These are phyloP conservation scores for Ganoderma resinaceum DNA, from an alignment of 1,284 basidiomycete genomes.

Conservation along the genomic window DNA sequence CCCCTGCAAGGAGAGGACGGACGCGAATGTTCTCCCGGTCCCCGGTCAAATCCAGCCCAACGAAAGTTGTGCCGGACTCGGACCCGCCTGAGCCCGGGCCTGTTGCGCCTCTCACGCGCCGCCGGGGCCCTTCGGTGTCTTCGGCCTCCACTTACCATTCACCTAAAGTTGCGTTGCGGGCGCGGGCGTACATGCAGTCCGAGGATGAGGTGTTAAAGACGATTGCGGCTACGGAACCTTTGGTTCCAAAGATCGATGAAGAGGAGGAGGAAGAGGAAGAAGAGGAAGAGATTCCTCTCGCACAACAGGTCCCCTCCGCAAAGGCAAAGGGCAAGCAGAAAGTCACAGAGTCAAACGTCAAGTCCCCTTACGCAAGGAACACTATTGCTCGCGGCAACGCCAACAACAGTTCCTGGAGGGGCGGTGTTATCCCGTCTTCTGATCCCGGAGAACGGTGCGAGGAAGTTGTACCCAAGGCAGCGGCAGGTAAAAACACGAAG, in stretches of 20 bases:
- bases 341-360: not conserved
- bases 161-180: not conserved
- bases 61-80: constrained; percentile 22
- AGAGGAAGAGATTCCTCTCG: constrained; percentile 35
- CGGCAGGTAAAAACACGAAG: constrained; percentile 16
- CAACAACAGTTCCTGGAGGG: constrained; percentile 19
- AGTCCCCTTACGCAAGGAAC: constrained; percentile 2
- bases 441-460: constrained; percentile 26
- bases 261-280: constrained; percentile 22
- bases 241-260: constrained; percentile 12
- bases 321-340: constrained; percentile 30
- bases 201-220: constrained; percentile 27
- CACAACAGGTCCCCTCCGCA: constrained; percentile 17
- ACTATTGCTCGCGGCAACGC: constrained; percentile 5
- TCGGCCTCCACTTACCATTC: not conserved
- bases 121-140: constrained; percentile 6
- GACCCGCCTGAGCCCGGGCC: constrained; percentile 15
- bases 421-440: constrained; percentile 31
- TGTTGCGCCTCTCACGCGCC: constrained; percentile 2
- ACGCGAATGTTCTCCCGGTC: not conserved
- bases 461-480: constrained; percentile 11
- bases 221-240: constrained; percentile 10
- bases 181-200: constrained; percentile 14
- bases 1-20: not conserved
- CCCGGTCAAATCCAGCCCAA: not conserved